Conservation (phyloP, 2,329 filamentous ascomycete species). For the Fonsecaea multimorphosa region DNA sequence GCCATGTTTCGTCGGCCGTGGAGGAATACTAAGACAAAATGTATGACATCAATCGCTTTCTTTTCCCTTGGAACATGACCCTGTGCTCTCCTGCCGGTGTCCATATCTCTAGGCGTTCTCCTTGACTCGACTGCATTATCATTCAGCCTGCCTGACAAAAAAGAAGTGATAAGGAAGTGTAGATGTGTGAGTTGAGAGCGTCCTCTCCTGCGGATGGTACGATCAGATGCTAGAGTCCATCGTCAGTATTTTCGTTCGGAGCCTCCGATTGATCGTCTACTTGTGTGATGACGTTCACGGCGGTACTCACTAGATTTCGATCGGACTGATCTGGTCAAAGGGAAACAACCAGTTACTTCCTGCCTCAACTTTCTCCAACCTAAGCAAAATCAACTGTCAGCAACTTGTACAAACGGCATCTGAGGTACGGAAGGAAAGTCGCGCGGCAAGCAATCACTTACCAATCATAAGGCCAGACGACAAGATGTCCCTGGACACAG, state of each 20-base stretch:
- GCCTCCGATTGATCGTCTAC: neutral
- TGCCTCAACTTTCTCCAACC: conserved; percentile 85
- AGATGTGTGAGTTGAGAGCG: neutral
- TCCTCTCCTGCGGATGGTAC: neutral
- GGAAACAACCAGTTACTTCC: conserved; percentile 97
- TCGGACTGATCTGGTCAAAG: conserved; percentile 90
- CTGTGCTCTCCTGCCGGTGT: conserved; percentile 5
- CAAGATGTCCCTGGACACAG: conserved; percentile 84
- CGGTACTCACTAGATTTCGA: conserved; percentile 88
- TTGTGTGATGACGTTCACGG: neutral
- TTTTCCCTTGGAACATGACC: conserved; percentile 7
- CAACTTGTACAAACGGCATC: neutral
- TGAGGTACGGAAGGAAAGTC: neutral
- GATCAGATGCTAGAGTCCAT: conserved; percentile 1
- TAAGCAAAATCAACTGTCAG: conserved; percentile 41
- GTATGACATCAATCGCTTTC: neutral
- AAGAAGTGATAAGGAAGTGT: neutral
- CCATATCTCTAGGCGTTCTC: neutral
- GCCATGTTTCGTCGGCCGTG: neutral
- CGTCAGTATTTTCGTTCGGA: neutral
- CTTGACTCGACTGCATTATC: neutral
- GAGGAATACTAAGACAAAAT: neutral
- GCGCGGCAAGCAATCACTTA: conserved; percentile 43
- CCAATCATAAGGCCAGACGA: conserved; percentile 96
- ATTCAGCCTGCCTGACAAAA: neutral